These are phyloP conservation scores for Lanmaoa pseudosensibilis DNA, from an alignment of 768 basidiomycete species.

Conservation along the genomic window DNA sequence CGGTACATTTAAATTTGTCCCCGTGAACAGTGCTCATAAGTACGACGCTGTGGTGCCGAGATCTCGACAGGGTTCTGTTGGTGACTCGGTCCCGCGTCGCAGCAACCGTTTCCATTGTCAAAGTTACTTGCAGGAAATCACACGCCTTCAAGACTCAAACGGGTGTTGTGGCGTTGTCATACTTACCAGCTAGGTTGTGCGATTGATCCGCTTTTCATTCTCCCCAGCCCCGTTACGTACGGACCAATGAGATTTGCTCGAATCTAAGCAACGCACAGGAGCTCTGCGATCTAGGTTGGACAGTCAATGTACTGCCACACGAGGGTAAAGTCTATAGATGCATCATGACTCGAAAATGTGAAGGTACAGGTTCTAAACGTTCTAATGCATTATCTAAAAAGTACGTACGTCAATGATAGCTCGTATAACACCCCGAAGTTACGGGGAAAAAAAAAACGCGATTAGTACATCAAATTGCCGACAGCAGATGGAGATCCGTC, in stretches of 20 bases:
- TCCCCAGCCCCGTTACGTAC: neutral
- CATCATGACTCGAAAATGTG: neutral
- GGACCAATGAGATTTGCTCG: neutral
- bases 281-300: too few relatives aligned
- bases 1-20: neutral
- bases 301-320: too few relatives aligned
- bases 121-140: too few relatives aligned
- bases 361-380: neutral
- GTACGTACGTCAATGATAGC: neutral
- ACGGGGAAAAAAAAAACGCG: neutral
- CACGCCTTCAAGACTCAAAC: neutral
- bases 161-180: neutral
- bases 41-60: too few relatives aligned
- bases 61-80: too few relatives aligned
- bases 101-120: neutral
- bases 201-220: neutral
- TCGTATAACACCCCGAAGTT: neutral
- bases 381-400: neutral
- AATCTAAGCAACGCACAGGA: neutral
- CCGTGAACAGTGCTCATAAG: too few relatives aligned
- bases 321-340: neutral
- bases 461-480: slow-evolving; percentile 25
- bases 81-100: neutral
- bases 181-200: too few relatives aligned
- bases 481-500: slow-evolving; percentile 27